These are phyloP conservation scores for Scutellaria galericulata DNA, from an alignment of 257 asterid genomes.

Conservation along the genomic window DNA sequence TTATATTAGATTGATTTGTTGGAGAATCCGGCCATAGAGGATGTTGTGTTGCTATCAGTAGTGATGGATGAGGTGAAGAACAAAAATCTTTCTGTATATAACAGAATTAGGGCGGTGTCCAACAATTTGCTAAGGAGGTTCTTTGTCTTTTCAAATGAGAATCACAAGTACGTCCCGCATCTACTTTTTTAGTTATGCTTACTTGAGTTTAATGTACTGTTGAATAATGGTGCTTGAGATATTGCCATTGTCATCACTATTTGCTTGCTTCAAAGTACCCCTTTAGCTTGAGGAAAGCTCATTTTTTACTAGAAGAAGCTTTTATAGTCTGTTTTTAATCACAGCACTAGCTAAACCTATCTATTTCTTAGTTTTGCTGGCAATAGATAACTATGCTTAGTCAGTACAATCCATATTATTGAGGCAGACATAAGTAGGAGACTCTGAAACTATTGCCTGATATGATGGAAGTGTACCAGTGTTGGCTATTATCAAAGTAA, in stretches of 20 bases:
- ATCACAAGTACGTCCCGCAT: slow-evolving; percentile 74
- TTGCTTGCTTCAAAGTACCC: slow-evolving; percentile 17
- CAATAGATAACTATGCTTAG: slow-evolving; percentile 22
- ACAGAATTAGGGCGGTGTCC: slow-evolving; percentile 86
- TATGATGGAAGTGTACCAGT: slow-evolving; percentile 16
- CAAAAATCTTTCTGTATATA: slow-evolving; percentile 73
- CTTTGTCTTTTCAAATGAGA: slow-evolving; percentile 87
- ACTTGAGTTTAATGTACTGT: slow-evolving; percentile 18
- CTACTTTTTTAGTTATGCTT: slow-evolving; percentile 19
- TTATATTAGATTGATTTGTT: slow-evolving; percentile 80
- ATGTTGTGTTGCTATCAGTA: slow-evolving; percentile 86
- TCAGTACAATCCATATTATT: background rate
- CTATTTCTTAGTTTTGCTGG: slow-evolving; percentile 13
- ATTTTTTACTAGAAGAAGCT: slow-evolving; percentile 12
- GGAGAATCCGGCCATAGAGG: slow-evolving; percentile 88
- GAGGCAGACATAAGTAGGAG: background rate
- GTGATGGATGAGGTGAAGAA: slow-evolving; percentile 95
- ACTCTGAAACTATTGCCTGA: slow-evolving; percentile 30
- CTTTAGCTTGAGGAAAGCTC: slow-evolving; percentile 1
- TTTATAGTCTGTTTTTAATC: background rate
- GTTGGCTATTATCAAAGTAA: slow-evolving; percentile 13
- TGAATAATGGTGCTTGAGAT: background rate
- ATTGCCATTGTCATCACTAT: background rate
- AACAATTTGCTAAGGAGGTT: slow-evolving; percentile 70
- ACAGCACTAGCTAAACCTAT: background rate